These are phyloP conservation scores for Ophiostoma sp. DNA, from an alignment of 2,329 filamentous ascomycete genomes.

Conservation along the genomic window DNA sequence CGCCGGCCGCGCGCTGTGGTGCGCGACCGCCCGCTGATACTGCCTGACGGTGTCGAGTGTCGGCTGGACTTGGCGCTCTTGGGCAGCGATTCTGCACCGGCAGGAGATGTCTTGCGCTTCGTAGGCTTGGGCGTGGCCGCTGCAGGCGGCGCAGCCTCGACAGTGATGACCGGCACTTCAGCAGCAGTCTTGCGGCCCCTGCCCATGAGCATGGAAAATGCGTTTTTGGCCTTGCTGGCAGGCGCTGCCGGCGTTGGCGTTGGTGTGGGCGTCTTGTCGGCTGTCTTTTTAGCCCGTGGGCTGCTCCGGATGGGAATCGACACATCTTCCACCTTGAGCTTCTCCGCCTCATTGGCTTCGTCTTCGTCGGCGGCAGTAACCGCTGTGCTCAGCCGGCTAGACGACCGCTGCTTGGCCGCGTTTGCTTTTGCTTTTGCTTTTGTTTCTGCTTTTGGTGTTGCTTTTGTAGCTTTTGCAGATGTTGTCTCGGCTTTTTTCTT, in stretches of 20 bases:
- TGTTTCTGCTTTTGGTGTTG: not conserved
- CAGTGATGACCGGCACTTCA: not conserved
- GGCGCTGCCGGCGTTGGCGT: constrained; percentile 26
- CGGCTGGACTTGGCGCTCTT: constrained; percentile 75
- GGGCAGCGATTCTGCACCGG: constrained; percentile 34
- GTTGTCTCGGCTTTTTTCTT: not conserved
- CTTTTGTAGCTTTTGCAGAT: not conserved
- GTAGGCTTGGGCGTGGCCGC: constrained; percentile 28
- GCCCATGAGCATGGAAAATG: constrained; percentile 52
- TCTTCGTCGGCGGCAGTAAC: not conserved
- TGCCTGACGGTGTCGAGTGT: constrained; percentile 62
- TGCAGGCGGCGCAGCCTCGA: constrained; percentile 14
- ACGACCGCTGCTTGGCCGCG: not conserved
- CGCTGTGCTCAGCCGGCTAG: constrained; percentile 33
- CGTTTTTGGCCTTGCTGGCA: constrained; percentile 37
- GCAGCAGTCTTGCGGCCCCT: constrained; percentile 30
- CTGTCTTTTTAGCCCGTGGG: constrained; percentile 30
- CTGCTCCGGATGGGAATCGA: constrained; percentile 35
- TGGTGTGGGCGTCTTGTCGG: constrained; percentile 27
- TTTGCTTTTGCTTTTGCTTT: not conserved
- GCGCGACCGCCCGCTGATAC: constrained; percentile 46
- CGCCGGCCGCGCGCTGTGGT: constrained; percentile 36
- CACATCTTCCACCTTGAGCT: constrained; percentile 12
- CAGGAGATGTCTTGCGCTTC: constrained; percentile 38
- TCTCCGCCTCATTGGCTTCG: not conserved